Base-by-base conservation (phyloP, 192 early-diverging fungal genomes). In the Entomortierella chlamydospora region DNA sequence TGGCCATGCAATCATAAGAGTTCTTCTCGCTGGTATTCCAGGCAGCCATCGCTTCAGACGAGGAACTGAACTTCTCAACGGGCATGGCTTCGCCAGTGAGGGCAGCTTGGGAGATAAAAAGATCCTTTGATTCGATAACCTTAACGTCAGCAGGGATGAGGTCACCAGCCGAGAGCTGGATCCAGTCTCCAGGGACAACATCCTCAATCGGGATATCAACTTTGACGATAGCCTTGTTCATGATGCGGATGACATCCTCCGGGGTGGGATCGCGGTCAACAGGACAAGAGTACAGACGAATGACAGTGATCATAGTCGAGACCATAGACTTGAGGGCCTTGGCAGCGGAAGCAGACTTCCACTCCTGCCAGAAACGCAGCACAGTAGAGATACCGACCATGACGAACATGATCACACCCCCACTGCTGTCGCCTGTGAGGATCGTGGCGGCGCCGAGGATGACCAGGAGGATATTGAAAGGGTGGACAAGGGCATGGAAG, bases 1-100 rank as follows among this genome's bases (percentile, higher is more conserved):
- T 26, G 18, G 23, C 61, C 70, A 68, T 67, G 43, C 29, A 37
- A 12, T 56, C 72, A 28, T 66, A 68, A 26, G 72, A 73, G 26
- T 25, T 65, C 5, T 52, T 23, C 53, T 66, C 23, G 2, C 17
- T 8, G 1, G 30, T 1, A 13, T 53, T 52, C 56, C 42, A 57
- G n/a, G 58, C 37, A 23, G 42, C 60, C 73, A 72, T 68, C 0
- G 72, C 61, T 1, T 72, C 67, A 2, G 68, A 61, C 1, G 51
- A 17, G 4, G 64, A 47, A 20, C 70, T 58, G 31, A 73, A 68
- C 68, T 87, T 85, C 57, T 85, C 85, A 17, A 87, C 78, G 1
- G 85, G 85, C 50, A 87, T 68, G 22, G 74, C 83, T 56, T 87
- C 85, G 12, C 85, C 85, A 31, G 85, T 86, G 28, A 86, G 64